phyloP scores from a whole-genome alignment of 768 basidiomycete species.

The Kwoniella sp. region DNA sequence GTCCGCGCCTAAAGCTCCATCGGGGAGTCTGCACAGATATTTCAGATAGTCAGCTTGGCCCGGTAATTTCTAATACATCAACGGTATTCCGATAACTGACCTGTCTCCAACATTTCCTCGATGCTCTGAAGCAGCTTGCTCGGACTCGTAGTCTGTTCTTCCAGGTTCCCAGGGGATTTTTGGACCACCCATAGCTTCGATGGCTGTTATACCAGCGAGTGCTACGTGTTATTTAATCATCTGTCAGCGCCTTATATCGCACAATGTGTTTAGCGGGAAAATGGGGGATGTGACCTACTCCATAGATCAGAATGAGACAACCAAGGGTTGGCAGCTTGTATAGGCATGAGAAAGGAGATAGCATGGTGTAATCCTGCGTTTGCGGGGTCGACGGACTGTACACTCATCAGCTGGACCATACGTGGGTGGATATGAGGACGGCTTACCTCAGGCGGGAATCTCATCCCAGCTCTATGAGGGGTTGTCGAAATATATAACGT shows the following conservation, averaged over 20 bases:
- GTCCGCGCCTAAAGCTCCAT: conserved; percentile 53
- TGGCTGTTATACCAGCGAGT: conserved; percentile 54
- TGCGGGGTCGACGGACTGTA: conserved; percentile 47
- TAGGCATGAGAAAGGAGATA: conserved; percentile 55
- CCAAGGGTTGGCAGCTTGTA: conserved; percentile 56
- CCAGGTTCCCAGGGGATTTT: conserved; percentile 55
- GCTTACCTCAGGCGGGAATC: conserved; percentile 50
- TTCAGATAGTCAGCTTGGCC: background rate
- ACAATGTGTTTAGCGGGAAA: no score
- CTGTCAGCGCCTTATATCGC: conserved; percentile 46
- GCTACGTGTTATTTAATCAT: conserved; percentile 17
- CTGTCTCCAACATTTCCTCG: conserved; percentile 51
- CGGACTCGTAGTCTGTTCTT: conserved; percentile 52
- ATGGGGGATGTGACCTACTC: no score
- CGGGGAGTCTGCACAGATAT: conserved; percentile 45
- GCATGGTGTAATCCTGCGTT: conserved; percentile 54
- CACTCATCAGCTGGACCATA: conserved; percentile 11
- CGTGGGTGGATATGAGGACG: background rate
- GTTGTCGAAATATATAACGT: no score
- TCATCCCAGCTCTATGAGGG: conserved; percentile 55
- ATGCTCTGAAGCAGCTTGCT: conserved; percentile 47
- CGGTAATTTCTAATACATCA: background rate
- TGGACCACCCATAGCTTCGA: conserved; percentile 54
- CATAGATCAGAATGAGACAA: conserved; percentile 54
- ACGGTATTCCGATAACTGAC: conserved; percentile 19